A percentile compares a stretch with the other conserved stretches of the same genome.
Evolutionary conservation across 805 yeast genomes (phyloP).

Genomic region (Metschnikowia proteae): DNA sequence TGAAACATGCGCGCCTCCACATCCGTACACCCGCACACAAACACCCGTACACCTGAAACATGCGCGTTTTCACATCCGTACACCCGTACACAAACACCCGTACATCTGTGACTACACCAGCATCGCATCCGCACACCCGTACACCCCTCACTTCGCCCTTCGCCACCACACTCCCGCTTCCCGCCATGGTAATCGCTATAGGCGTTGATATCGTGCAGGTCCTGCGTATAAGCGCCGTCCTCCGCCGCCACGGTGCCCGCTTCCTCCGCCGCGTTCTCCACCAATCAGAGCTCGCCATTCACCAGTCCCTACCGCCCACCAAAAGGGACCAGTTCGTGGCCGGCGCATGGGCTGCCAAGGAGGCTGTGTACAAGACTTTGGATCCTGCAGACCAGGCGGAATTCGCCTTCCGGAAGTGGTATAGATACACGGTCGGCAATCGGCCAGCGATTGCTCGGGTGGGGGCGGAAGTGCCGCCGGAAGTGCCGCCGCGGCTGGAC

Average conservation of each 20-base stretch:
- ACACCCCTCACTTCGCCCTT: not conserved
- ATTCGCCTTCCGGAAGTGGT: slow-evolving; percentile 62
- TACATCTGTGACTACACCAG: not conserved
- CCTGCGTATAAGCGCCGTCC: slow-evolving; percentile 43
- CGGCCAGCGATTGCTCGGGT: slow-evolving; percentile 41
- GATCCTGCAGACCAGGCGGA: slow-evolving; percentile 44
- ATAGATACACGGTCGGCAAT: slow-evolving; percentile 41
- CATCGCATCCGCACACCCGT: not conserved
- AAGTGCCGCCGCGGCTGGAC: too few relatives aligned
- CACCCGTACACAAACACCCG: not conserved
- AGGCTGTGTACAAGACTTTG: slow-evolving; percentile 65
- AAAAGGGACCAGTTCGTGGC: slow-evolving; percentile 40
- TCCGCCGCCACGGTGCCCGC: slow-evolving; percentile 24
- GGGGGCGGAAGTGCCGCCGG: slow-evolving; percentile 7
- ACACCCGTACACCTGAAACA: not conserved
- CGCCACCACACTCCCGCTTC: too few relatives aligned
- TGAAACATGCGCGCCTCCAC: not conserved
- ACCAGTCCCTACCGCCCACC: slow-evolving; percentile 14
- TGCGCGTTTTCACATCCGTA: too few relatives aligned
- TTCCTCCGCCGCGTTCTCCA: slow-evolving; percentile 48
- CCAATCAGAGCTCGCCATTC: slow-evolving; percentile 39
- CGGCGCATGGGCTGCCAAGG: slow-evolving; percentile 69
- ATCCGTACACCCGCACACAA: not conserved
- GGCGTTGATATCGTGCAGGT: slow-evolving; percentile 56
- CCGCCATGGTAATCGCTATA: slow-evolving; percentile 31